Evolutionary conservation across 1,284 basidiomycete genomes (phyloP).

Genomic region (Sanghuangporus sanghuang): DNA sequence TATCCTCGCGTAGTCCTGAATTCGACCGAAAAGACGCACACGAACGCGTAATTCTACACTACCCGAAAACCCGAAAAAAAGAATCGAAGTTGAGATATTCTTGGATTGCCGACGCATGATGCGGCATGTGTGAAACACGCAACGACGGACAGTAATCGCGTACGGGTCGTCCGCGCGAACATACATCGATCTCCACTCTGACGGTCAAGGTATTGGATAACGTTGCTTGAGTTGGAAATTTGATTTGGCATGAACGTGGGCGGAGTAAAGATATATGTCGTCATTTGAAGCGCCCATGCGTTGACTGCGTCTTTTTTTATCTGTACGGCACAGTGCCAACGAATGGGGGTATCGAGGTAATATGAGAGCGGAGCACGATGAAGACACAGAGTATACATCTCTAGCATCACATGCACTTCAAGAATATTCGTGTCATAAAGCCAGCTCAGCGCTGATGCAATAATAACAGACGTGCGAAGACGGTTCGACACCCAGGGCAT

Average conservation of each 20-base stretch:
- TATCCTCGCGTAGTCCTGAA: background rate
- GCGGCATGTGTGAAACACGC: background rate
- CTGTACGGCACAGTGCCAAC: background rate
- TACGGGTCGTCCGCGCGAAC: no score
- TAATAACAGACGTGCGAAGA: background rate
- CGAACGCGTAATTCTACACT: no score
- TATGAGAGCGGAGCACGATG: background rate
- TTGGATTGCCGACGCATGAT: background rate
- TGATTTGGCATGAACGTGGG: background rate
- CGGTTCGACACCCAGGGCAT: background rate
- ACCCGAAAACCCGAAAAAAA: no score
- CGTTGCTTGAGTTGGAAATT: background rate
- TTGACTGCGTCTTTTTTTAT: background rate
- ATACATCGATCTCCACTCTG: background rate
- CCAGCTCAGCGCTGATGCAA: background rate
- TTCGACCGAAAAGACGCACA: no score
- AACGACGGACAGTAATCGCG: no score
- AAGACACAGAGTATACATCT: background rate
- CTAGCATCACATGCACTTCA: background rate
- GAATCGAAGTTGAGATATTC: no score
- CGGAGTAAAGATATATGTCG: background rate
- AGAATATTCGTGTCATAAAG: background rate
- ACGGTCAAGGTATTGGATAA: background rate
- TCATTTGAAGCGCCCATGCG: background rate
- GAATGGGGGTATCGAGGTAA: background rate